Percentiles rank a stretch among this genome's conserved stretches.
Conservation (phyloP, 495 filamentous ascomycete species). For the Trichoderma virens region DNA sequence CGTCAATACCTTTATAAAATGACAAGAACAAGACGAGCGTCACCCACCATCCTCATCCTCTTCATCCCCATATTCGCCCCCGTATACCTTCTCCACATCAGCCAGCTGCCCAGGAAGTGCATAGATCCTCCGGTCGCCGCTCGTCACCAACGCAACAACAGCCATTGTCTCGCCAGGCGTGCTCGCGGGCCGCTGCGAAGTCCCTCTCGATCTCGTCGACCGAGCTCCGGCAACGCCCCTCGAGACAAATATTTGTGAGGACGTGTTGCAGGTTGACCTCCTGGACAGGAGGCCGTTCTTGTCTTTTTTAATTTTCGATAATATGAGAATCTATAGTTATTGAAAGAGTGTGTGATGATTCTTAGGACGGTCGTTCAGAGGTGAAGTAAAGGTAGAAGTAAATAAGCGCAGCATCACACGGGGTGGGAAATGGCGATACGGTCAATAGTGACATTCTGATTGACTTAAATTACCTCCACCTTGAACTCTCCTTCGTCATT, state of each 20-base stretch:
- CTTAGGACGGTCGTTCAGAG: neutral
- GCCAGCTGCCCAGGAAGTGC: conserved; percentile 2
- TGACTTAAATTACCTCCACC: neutral
- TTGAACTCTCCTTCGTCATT: neutral
- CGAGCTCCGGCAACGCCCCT: conserved; percentile 1
- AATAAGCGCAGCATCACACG: neutral
- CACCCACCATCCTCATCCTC: neutral
- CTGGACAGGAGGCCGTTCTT: neutral
- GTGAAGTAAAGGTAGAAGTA: neutral
- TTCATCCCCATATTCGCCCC: neutral
- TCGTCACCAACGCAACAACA: neutral
- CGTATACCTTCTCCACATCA: neutral
- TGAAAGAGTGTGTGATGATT: neutral
- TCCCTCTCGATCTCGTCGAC: neutral
- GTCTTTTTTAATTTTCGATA: no score
- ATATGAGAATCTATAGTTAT: neutral
- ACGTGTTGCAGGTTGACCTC: neutral
- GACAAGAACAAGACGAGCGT: neutral
- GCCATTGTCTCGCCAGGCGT: neutral
- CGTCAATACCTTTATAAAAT: neutral
- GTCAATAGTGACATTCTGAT: neutral
- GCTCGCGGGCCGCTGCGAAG: neutral
- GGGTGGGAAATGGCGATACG: neutral
- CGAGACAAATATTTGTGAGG: conserved; percentile 5
- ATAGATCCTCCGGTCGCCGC: conserved; percentile 2